phyloP scores from a whole-genome alignment of 768 basidiomycete genomes.

The Russula dissimulans region DNA sequence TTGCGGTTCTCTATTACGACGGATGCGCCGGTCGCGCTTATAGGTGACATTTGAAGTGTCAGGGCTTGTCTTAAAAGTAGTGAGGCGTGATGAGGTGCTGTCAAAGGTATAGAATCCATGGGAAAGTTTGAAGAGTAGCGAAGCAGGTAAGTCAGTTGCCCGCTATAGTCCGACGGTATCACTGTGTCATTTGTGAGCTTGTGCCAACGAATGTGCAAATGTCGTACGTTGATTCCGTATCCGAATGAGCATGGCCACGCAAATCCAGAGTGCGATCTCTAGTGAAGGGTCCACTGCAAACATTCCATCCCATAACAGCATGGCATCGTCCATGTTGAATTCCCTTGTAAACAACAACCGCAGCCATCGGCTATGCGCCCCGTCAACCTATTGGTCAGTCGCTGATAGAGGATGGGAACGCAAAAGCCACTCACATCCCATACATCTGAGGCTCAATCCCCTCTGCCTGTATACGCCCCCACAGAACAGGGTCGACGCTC shows the following conservation, averaged over 20 bases:
- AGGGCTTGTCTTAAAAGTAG: conserved; percentile 81
- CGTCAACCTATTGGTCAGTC: conserved; percentile 10
- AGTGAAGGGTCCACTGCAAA: conserved; percentile 82
- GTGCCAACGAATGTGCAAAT: background rate
- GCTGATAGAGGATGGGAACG: background rate
- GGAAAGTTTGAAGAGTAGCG: conserved; percentile 66
- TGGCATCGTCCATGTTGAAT: conserved; percentile 67
- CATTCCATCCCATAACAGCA: conserved; percentile 92
- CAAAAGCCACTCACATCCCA: conserved; percentile 61
- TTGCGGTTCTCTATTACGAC: conserved; percentile 77
- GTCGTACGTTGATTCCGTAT: conserved; percentile 79
- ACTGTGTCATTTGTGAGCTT: conserved; percentile 38
- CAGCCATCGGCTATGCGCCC: conserved; percentile 69
- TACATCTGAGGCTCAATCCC: conserved; percentile 96
- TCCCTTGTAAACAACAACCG: conserved; percentile 90
- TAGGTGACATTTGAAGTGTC: conserved; percentile 65
- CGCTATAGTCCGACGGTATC: conserved; percentile 78
- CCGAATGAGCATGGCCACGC: conserved; percentile 90
- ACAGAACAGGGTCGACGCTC: conserved; percentile 71
- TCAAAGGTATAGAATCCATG: conserved; percentile 27
- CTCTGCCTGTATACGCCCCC: conserved; percentile 61
- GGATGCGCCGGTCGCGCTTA: conserved; percentile 64
- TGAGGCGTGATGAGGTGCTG: conserved; percentile 44
- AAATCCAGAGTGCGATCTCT: conserved; percentile 75
- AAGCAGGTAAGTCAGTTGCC: conserved; percentile 72